Conservation (phyloP, 352 stramenopile genomes). For the Sclerospora graminicola region DNA sequence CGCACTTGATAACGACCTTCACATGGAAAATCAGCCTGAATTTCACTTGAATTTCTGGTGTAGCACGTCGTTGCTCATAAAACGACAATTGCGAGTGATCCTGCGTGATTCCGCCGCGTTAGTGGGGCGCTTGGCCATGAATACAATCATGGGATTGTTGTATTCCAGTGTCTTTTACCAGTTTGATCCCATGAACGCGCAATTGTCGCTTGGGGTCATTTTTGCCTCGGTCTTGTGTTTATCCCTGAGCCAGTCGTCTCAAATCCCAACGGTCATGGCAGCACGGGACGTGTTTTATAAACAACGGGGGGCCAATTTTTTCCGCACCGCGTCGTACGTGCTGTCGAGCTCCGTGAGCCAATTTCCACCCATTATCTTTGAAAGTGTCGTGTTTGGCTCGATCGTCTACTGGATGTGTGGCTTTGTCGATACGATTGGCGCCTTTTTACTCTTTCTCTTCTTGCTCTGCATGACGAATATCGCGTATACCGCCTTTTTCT, state of each 20-base stretch:
- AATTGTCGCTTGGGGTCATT: conserved; percentile 10
- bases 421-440: conserved; percentile 8
- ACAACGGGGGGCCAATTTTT: conserved; percentile 10
- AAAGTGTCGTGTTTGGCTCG: conserved; percentile 3
- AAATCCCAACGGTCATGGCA: conserved; percentile 9
- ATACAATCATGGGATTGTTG: conserved; percentile 6
- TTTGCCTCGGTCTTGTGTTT: conserved; percentile 9
- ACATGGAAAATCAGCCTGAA: neutral
- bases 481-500: conserved; percentile 4
- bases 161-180: conserved; percentile 16
- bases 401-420: conserved; percentile 18
- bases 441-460: conserved; percentile 10
- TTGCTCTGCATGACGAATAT: conserved; percentile 9
- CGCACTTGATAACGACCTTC: neutral
- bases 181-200: conserved; percentile 5
- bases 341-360: conserved; percentile 7
- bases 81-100: conserved; percentile 9
- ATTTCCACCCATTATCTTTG: conserved; percentile 6
- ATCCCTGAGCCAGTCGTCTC: conserved; percentile 4
- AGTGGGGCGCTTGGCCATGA: conserved; percentile 8
- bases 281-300: conserved; percentile 14
- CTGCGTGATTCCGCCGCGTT: conserved; percentile 6
- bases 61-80: conserved; percentile 7
- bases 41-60: conserved; percentile 13
- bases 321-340: conserved; percentile 12